phyloP scores from a whole-genome alignment of 2,329 filamentous ascomycete species.

The Trichoderma koningii region DNA sequence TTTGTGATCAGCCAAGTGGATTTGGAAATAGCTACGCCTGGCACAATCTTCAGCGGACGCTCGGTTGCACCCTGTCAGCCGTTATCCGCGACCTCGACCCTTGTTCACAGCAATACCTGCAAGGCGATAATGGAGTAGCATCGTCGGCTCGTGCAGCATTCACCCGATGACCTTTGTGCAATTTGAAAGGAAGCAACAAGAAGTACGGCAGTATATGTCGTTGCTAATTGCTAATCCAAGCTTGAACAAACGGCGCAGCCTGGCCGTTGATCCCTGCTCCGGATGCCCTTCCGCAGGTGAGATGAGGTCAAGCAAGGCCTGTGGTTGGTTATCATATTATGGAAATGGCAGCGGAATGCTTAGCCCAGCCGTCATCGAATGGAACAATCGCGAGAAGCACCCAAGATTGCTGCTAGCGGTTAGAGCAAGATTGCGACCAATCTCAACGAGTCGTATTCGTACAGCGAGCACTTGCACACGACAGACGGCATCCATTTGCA shows the following conservation, averaged over 20 bases:
- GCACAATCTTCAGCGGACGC: constrained; percentile 21
- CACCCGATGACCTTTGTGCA: neutral
- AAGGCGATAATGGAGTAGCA: constrained; percentile 10
- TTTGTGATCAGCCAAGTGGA: constrained; percentile 12
- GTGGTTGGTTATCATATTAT: constrained; percentile 25
- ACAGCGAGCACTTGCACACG: neutral
- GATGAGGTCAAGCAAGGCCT: constrained; percentile 9
- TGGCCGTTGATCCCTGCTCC: constrained; percentile 5
- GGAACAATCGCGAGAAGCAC: constrained; percentile 12
- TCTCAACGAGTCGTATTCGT: constrained; percentile 22
- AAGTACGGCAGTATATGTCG: neutral
- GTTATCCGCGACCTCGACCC: neutral
- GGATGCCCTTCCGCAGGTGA: constrained; percentile 18
- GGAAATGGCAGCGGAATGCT: constrained; percentile 6
- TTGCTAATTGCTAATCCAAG: neutral
- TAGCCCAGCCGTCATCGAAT: constrained; percentile 11
- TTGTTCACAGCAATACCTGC: constrained; percentile 7
- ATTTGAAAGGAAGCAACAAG: neutral
- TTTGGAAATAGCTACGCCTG: constrained; percentile 26
- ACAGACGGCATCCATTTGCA: neutral
- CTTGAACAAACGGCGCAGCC: neutral
- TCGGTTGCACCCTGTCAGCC: constrained; percentile 13
- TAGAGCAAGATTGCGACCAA: constrained; percentile 12
- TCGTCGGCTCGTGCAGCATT: constrained; percentile 3
- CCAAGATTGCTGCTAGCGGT: constrained; percentile 4